These are phyloP conservation scores for Ploettnerulaceae sp. DNA, from an alignment of 2,329 filamentous ascomycete genomes.

Conservation along the genomic window DNA sequence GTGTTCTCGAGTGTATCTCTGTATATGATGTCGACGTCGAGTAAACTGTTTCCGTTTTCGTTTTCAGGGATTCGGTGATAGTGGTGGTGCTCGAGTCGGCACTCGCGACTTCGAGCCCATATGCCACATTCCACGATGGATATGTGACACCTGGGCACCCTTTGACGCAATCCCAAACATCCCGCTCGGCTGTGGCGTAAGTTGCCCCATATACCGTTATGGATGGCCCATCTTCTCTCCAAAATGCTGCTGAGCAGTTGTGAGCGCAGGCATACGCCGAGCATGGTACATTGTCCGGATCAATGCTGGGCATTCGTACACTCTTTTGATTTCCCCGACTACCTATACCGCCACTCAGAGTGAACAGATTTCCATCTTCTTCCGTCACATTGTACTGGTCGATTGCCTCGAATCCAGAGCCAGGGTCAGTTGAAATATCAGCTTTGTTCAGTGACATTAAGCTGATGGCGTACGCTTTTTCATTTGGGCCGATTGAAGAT, in stretches of 20 bases:
- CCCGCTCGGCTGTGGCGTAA: not conserved
- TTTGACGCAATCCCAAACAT: not conserved
- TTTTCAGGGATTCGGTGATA: not conserved
- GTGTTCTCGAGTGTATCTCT: not conserved
- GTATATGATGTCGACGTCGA: not conserved
- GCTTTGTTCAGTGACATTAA: not conserved
- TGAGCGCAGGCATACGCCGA: not conserved
- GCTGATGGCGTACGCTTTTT: not conserved
- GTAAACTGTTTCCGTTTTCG: not conserved
- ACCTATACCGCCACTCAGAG: not conserved
- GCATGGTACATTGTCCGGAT: not conserved
- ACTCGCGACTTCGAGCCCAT: not conserved
- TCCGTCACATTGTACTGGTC: not conserved
- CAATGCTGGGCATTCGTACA: not conserved
- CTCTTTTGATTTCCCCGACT: not conserved
- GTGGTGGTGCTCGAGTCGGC: not conserved
- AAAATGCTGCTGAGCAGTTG: not conserved
- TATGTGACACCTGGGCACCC: not conserved
- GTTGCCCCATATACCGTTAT: not conserved
- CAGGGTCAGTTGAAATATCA: not conserved
- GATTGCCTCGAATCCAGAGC: not conserved
- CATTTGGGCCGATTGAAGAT: not conserved
- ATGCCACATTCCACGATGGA: not conserved
- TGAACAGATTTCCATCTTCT: not conserved
- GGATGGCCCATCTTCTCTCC: not conserved